Evolutionary conservation across 202 grass and related monocot species (phyloP), one percentile per base, ranked within the genome.

Genomic region (Eragrostis tef): DNA sequence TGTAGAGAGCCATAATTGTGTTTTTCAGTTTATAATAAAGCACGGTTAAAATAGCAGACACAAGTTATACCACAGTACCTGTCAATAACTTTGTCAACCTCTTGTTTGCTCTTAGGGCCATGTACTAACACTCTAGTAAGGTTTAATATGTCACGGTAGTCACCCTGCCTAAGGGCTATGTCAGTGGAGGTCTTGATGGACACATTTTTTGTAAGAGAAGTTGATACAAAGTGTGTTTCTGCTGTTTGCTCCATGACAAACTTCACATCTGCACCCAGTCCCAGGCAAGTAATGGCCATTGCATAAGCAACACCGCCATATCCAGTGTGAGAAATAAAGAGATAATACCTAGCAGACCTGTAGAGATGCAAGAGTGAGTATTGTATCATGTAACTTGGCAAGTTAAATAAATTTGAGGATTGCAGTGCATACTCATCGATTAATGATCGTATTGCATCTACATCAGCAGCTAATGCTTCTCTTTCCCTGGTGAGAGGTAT

Each of bases 101-200:
- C 96, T 83, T 88, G 74, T 90, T 98, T 98, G 87, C 96, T 93
- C 80, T 98, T 91, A 53, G 96, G 96, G 34, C 96, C 96, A 86
- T 89, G 69, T 68, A 91, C 87, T 87, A 95, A 76, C 79, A 94
- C 92, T 88, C 96, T 93, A 74, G 88, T 98, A 64, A 98, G 96
- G 80, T 91, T 98, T 88, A 98, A 83, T 85, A 98, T 98, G 83
- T 98, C 96, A 60, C 92, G 86, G 64, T 95, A 98, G 17, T 98
- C 96, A 77, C 90, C 96, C 87, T 93, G 88, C 83, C 74, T 98
- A 63, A 95, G 84, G 66, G 82, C 77, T 71, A 90, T 83, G 47
- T 90, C 90, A 53, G 64, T 84, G 47, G 70, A 88, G 43, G 77
- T 86, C 87, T 90, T 85, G 57, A 64, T 81, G 67, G 87, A 80